phyloP scores from a whole-genome alignment of 345 rosid species.

The Gossypium stocksii region DNA sequence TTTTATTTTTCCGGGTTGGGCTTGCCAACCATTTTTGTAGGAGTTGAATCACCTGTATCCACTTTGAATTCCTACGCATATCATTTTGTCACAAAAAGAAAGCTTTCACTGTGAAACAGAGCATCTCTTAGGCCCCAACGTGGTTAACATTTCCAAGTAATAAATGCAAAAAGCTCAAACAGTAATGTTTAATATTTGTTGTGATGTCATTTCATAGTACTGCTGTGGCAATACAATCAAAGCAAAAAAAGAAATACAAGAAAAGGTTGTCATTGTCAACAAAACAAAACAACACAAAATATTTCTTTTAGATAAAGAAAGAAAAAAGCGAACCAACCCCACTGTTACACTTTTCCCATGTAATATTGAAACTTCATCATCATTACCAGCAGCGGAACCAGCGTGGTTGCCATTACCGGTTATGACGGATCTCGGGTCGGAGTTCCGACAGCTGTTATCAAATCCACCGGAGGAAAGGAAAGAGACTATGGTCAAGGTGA shows the following conservation, averaged over 20 bases:
- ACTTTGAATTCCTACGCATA: too few species aligned
- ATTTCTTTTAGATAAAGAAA: too few species aligned
- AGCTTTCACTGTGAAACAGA: too few species aligned
- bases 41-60: too few species aligned
- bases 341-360: background rate
- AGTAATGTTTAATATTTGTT: background rate
- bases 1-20: too few species aligned
- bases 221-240: background rate
- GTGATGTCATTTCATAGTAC: background rate
- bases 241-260: background rate
- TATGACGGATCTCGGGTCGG: slow-evolving; percentile 45
- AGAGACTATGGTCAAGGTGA: slow-evolving; percentile 51
- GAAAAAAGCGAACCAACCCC: background rate
- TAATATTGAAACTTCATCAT: slow-evolving; percentile 12
- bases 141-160: too few species aligned
- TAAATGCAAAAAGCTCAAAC: too few species aligned
- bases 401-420: slow-evolving; percentile 20
- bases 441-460: slow-evolving; percentile 23
- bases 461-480: slow-evolving; percentile 24
- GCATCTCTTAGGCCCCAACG: too few species aligned
- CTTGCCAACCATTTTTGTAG: too few species aligned
- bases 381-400: background rate
- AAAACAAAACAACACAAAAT: background rate
- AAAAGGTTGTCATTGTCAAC: background rate
- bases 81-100: too few species aligned